phyloP scores from a whole-genome alignment of 2,329 filamentous ascomycete species.

The Xylariaceae sp. region DNA sequence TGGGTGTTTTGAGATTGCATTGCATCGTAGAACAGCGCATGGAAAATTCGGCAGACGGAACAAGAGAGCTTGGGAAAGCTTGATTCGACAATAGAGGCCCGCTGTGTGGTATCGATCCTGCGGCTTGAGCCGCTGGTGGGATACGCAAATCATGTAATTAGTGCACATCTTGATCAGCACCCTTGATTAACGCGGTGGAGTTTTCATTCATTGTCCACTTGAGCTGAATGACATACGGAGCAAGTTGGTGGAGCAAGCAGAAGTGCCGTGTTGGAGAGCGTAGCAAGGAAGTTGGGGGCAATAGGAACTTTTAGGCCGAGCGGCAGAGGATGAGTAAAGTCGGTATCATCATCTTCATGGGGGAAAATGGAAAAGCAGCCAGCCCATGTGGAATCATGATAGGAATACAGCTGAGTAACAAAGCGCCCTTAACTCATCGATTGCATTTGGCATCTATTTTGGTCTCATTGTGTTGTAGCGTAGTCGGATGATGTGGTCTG shows the following conservation, averaged over 20 bases:
- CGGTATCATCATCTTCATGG: background rate
- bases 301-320: background rate
- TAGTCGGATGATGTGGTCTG: too few relatives aligned
- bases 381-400: background rate
- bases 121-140: slow-evolving; percentile 34
- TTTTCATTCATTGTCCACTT: too few relatives aligned
- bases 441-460: too few relatives aligned
- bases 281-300: background rate
- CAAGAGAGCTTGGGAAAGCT: slow-evolving; percentile 26
- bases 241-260: slow-evolving; percentile 18
- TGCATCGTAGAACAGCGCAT: slow-evolving; percentile 27
- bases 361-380: background rate
- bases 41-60: slow-evolving; percentile 30
- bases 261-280: slow-evolving; percentile 31
- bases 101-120: slow-evolving; percentile 21
- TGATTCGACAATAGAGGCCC: slow-evolving; percentile 30
- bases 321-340: background rate
- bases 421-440: too few relatives aligned
- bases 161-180: slow-evolving; percentile 2
- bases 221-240: slow-evolving; percentile 7
- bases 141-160: slow-evolving; percentile 23
- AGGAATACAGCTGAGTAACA: background rate
- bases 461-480: too few relatives aligned
- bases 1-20: slow-evolving; percentile 25
- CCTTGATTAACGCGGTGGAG: too few relatives aligned